Evolutionary conservation across 495 filamentous ascomycete species (phyloP), one percentile per base, ranked within the genome.

Genomic region (Hypoxylon fuscum): DNA sequence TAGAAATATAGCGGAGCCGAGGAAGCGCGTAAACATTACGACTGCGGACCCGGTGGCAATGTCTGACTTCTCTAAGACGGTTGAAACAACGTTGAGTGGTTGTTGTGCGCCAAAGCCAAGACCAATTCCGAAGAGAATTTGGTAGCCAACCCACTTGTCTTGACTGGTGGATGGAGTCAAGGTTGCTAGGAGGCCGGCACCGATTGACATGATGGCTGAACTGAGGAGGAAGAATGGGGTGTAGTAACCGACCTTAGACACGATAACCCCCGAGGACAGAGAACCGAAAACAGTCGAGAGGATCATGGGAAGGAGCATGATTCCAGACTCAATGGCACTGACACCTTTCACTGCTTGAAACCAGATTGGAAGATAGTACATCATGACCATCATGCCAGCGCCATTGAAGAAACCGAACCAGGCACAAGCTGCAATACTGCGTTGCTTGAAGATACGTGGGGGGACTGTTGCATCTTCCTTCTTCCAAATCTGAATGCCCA

Each of bases 381-480:
- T 83, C 47, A 69, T 43, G 11, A 86, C 64, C 66, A 90, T 87
- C 70, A 91, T 86, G 0, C 78, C 67, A 8, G 76, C 80, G 17
- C 85, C 80, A 21, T 85, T 53, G 52, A 76, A 75, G 62, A 81
- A 76, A 1, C 81, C 64, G 68, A 83, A 89, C 42, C 79, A 79
- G 0, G 79, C 48, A 0, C 81, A 77, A 2, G 77, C 76, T 57
- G 82, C 80, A 12, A 96, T 80, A 20, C 77, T 85, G 20, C 86
- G 83, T 57, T 90, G 81, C 40, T 79, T 85, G 27, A 94, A 55
- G 54, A 95, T 77, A 7, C 85, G 80, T 2, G 82, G 81, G 8
- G 90, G 89, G 0, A 94, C 74, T 1, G 88, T 89, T 3, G 90
- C 91, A 5, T 75, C 79, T 5, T 92, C 88, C 6, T 81, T 78